Conservation (phyloP, 768 basidiomycete species). For the Multifurca ochricompacta region DNA sequence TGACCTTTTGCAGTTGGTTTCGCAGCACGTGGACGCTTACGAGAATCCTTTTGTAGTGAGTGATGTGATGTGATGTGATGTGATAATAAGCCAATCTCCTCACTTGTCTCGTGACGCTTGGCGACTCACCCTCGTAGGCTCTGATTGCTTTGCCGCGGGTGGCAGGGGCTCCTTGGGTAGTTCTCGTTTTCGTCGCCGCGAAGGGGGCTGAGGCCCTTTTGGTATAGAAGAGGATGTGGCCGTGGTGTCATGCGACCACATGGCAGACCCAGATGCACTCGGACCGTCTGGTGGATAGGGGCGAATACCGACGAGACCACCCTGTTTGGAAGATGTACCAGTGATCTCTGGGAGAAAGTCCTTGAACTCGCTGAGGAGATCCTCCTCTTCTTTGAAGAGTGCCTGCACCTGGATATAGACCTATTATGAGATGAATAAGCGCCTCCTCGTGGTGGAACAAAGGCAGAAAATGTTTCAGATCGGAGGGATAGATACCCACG, state of each 20-base stretch:
- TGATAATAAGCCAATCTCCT: background rate
- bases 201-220: conserved; percentile 18
- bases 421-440: conserved; percentile 41
- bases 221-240: background rate
- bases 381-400: conserved; percentile 75
- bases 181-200: conserved; percentile 46
- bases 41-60: conserved; percentile 13
- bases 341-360: conserved; percentile 66
- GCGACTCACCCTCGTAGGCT: conserved; percentile 9
- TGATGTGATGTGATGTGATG: too few species aligned
- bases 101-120: background rate
- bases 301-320: conserved; percentile 39
- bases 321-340: conserved; percentile 35
- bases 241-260: conserved; percentile 21
- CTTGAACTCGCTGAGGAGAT: conserved; percentile 73
- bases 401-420: conserved; percentile 75
- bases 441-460: background rate
- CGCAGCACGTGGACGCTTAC: conserved; percentile 18
- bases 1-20: conserved; percentile 15
- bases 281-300: conserved; percentile 39
- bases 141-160: conserved; percentile 1
- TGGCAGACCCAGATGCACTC: conserved; percentile 26
- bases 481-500: conserved; percentile 36
- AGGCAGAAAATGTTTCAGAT: background rate
- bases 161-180: conserved; percentile 41